Conservation (phyloP, 1,284 basidiomycete genomes). For the Sutorius eximius region DNA sequence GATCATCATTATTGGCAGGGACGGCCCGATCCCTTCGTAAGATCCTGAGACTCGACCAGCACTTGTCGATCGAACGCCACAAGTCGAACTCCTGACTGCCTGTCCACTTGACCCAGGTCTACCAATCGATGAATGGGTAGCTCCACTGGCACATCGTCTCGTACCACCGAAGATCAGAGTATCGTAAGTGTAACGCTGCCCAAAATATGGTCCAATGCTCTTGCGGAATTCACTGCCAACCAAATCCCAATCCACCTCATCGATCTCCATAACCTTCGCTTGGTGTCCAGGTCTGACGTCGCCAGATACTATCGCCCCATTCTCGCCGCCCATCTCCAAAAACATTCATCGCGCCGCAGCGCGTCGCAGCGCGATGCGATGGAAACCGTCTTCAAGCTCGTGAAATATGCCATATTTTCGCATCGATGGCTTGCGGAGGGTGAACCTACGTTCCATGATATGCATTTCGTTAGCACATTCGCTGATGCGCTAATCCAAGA, state of each 20-base stretch:
- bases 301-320: constrained; percentile 5
- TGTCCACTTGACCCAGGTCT: not conserved
- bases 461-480: constrained; percentile 1
- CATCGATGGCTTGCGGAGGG: constrained; percentile 11
- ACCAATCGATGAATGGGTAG: not conserved
- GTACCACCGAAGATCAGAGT: not conserved
- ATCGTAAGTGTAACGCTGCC: not conserved
- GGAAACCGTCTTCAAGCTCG: constrained; percentile 5
- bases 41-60: not conserved
- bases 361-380: not conserved
- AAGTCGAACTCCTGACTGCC: not conserved
- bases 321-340: constrained; percentile 7
- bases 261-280: constrained; percentile 3
- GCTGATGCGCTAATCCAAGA: not conserved
- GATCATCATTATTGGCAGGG: not conserved
- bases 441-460: constrained; percentile 9
- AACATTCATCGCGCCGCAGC: not conserved
- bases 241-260: constrained; percentile 14
- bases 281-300: constrained; percentile 9
- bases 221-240: constrained; percentile 8
- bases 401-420: constrained; percentile 12
- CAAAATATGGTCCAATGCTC: constrained; percentile 7
- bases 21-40: not conserved
- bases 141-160: not conserved
- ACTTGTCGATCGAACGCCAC: not conserved